These are phyloP conservation scores for Alternaria burnsii DNA, from an alignment of 2,329 filamentous ascomycete genomes.

Conservation along the genomic window DNA sequence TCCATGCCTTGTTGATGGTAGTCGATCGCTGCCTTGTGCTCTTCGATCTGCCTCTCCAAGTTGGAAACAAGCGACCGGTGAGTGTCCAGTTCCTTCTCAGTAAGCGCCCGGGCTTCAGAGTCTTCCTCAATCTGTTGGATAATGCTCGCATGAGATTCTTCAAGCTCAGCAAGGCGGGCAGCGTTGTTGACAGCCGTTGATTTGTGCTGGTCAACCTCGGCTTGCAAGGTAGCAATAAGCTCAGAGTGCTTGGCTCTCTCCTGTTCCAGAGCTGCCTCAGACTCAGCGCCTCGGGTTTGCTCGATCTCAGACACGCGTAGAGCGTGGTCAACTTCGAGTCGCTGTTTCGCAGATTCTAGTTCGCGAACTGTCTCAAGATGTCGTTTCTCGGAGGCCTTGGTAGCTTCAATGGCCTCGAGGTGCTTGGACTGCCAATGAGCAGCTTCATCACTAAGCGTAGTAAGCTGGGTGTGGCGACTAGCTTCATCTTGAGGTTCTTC, in stretches of 20 bases:
- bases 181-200: conserved; percentile 73
- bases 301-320: conserved; percentile 43
- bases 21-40: conserved; percentile 64
- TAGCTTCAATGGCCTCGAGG: conserved; percentile 71
- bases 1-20: conserved; percentile 63
- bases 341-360: conserved; percentile 69
- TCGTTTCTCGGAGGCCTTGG: conserved; percentile 75
- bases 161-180: conserved; percentile 75
- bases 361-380: conserved; percentile 76
- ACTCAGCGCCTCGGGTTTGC: conserved; percentile 36
- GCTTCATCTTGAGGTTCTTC: conserved; percentile 34
- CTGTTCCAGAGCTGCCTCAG: conserved; percentile 48
- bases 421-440: conserved; percentile 80
- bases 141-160: conserved; percentile 73
- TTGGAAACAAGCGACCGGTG: conserved; percentile 62
- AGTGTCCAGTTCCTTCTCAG: conserved; percentile 60
- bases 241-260: conserved; percentile 59
- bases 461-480: conserved; percentile 66
- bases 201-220: conserved; percentile 84
- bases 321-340: conserved; percentile 48
- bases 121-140: conserved; percentile 74
- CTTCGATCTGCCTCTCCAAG: conserved; percentile 65
- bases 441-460: conserved; percentile 75
- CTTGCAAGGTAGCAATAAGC: conserved; percentile 67
- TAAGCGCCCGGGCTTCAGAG: conserved; percentile 66